Conservation (phyloP, 2,329 filamentous ascomycete genomes). For the Grosmannia serpens region DNA sequence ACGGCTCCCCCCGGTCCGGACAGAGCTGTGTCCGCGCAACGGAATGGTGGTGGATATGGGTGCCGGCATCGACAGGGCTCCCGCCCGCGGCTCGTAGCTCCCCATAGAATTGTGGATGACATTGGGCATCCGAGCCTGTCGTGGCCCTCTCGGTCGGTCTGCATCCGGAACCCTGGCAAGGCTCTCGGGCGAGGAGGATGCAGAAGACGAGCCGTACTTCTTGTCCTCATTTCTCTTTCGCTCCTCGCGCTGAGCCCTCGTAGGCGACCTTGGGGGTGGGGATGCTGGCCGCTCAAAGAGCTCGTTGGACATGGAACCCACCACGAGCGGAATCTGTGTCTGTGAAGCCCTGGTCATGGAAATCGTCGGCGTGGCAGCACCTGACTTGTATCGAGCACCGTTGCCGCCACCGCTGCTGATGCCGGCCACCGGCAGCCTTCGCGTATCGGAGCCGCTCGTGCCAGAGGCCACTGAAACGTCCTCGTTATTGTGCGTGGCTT, state of each 20-base stretch:
- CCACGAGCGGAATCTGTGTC: neutral
- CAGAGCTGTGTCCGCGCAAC: neutral
- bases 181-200: slow-evolving; percentile 19
- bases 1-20: neutral
- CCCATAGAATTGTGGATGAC: slow-evolving; percentile 12
- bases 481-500: neutral
- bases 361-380: neutral
- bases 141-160: slow-evolving; percentile 11
- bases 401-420: neutral
- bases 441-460: neutral
- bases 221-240: slow-evolving; percentile 11
- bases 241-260: slow-evolving; percentile 3
- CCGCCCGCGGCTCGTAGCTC: slow-evolving; percentile 3
- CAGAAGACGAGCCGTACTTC: slow-evolving; percentile 17
- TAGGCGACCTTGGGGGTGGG: slow-evolving; percentile 4
- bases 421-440: neutral
- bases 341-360: neutral
- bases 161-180: neutral
- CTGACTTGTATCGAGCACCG: neutral
- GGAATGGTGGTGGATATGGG: neutral
- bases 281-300: neutral
- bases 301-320: neutral
- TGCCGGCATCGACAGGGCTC: slow-evolving; percentile 4
- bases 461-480: neutral
- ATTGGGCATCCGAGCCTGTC: slow-evolving; percentile 18